These are phyloP conservation scores for Talaromyces marneffei DNA, from an alignment of 2,329 filamentous ascomycete species.

Conservation along the genomic window DNA sequence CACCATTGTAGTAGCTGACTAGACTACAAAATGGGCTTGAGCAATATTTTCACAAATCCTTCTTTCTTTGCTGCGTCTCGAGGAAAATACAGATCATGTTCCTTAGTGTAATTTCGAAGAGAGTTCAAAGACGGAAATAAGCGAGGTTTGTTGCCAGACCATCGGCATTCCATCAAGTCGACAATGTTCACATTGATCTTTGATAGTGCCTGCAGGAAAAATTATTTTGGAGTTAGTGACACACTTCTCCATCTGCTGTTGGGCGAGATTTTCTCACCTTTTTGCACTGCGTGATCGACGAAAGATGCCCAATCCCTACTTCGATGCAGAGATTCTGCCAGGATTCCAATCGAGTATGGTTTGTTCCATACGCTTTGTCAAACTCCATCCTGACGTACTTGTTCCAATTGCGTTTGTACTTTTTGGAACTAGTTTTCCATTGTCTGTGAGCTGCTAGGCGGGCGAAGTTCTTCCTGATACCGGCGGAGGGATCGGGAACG, in stretches of 20 bases:
- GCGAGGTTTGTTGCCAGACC: constrained; percentile 2
- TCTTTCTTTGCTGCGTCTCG: constrained; percentile 19
- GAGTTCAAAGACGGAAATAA: constrained; percentile 15
- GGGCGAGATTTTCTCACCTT: constrained; percentile 17
- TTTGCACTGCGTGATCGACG: constrained; percentile 25
- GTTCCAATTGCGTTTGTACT: constrained; percentile 21
- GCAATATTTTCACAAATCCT: constrained; percentile 18
- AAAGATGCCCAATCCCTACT: constrained; percentile 17
- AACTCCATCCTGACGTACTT: constrained; percentile 20
- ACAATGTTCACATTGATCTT: constrained; percentile 26
- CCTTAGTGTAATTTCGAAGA: constrained; percentile 19
- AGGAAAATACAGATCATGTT: not conserved
- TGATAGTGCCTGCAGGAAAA: constrained; percentile 18
- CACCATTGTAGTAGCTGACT: not conserved
- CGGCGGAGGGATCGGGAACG: constrained; percentile 5
- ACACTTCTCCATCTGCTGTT: not conserved
- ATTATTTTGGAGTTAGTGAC: not conserved
- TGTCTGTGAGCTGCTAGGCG: constrained; percentile 16
- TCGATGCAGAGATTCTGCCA: constrained; percentile 25
- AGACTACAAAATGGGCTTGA: constrained; percentile 14
- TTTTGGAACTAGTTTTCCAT: constrained; percentile 21
- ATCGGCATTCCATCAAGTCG: constrained; percentile 25
- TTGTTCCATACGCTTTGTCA: constrained; percentile 16
- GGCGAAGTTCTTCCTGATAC: constrained; percentile 20
- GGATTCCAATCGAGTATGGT: constrained; percentile 13